These are phyloP conservation scores for Xeromyces bisporus DNA, from an alignment of 495 filamentous ascomycete genomes.

Conservation along the genomic window DNA sequence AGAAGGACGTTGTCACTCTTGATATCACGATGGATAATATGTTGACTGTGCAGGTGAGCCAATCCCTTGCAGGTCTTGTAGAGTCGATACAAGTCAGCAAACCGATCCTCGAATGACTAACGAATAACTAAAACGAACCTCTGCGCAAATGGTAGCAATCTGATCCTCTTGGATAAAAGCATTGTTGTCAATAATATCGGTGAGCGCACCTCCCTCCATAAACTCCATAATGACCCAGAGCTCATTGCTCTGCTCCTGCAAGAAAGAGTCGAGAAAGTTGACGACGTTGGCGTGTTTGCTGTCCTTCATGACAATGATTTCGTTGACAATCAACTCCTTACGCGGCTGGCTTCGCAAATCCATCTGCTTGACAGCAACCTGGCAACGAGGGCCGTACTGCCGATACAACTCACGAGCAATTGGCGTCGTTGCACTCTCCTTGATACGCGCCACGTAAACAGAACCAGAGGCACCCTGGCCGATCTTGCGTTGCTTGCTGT, in stretches of 20 bases:
- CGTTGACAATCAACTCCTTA: constrained; percentile 97
- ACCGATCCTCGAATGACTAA: no score
- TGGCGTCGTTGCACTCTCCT: constrained; percentile 49
- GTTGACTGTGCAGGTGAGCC: constrained; percentile 82
- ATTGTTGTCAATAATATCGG: constrained; percentile 98
- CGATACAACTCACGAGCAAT: constrained; percentile 50
- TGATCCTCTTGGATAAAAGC: constrained; percentile 79
- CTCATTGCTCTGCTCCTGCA: constrained; percentile 81
- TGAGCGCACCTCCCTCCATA: constrained; percentile 95
- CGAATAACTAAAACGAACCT: constrained; percentile 51
- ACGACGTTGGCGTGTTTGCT: constrained; percentile 96
- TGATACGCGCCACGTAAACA: constrained; percentile 91
- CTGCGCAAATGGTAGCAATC: constrained; percentile 89
- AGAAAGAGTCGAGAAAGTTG: constrained; percentile 94
- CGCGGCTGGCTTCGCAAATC: constrained; percentile 91
- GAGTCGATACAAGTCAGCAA: no score
- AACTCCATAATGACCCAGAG: constrained; percentile 99
- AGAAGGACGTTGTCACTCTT: constrained; percentile 97
- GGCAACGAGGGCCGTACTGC: constrained; percentile 50
- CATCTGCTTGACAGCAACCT: constrained; percentile 99
- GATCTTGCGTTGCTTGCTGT: constrained; percentile 98
- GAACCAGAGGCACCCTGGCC: constrained; percentile 95
- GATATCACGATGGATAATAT: constrained; percentile 97
- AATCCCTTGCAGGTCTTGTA: constrained; percentile 96
- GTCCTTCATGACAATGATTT: constrained; percentile 99